phyloP scores from a whole-genome alignment of 352 stramenopile genomes.

The Phytophthora foliorum region DNA sequence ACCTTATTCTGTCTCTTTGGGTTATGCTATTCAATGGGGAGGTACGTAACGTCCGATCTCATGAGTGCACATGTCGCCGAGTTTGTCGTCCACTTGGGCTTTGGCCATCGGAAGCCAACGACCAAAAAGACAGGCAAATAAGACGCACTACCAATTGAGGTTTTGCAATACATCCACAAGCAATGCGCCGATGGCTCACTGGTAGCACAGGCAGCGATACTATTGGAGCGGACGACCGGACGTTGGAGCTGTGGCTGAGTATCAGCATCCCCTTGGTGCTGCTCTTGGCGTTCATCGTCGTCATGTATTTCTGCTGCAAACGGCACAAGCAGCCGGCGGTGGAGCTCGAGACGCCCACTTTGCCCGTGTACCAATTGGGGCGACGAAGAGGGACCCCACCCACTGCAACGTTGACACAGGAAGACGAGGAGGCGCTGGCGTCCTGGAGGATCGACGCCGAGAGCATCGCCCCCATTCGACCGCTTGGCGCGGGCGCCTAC shows the following conservation, averaged over 20 bases:
- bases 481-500: conserved; percentile 49
- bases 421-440: conserved; percentile 68
- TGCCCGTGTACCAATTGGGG: conserved; percentile 23
- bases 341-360: conserved; percentile 3
- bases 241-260: conserved; percentile 39
- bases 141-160: neutral
- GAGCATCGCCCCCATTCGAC: conserved; percentile 40
- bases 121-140: conserved; percentile 18
- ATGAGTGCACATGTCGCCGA: conserved; percentile 42
- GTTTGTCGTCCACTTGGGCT: conserved; percentile 28
- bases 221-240: conserved; percentile 13
- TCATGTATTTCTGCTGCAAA: conserved; percentile 42
- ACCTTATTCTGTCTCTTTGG: neutral
- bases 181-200: conserved; percentile 35
- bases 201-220: neutral
- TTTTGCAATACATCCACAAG: neutral
- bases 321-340: conserved; percentile 1
- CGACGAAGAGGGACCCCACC: conserved; percentile 6
- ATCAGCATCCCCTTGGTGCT: conserved; percentile 42
- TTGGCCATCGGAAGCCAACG: conserved; percentile 29
- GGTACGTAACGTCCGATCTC: conserved; percentile 38
- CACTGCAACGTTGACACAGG: conserved; percentile 19
- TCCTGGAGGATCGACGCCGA: conserved; percentile 59
- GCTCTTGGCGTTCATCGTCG: conserved; percentile 27
- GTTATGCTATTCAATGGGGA: neutral